Evolutionary conservation across 306 rosid genomes (phyloP), one percentile per base, ranked within the genome.

Genomic region (Dalbergia cultrata): DNA sequence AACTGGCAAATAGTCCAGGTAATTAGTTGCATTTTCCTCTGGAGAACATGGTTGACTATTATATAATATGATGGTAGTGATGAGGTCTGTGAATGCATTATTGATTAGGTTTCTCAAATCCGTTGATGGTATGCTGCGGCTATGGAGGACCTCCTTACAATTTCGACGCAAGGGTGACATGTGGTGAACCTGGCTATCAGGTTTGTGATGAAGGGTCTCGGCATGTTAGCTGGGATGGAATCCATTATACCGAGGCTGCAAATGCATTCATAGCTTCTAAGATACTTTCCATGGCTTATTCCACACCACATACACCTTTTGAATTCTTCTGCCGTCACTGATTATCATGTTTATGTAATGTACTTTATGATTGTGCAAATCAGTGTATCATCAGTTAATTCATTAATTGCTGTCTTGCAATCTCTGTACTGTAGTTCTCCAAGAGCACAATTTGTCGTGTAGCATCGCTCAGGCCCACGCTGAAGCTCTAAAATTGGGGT

Each of bases 61-160:
- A n/a, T 17, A 26, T 61, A 34, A 8, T 54, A 65, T 6, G 8
- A 26, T 49, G 61, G 71, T 54, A 64, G 43, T 82, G 80, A 82
- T 70, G 74, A 12, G 6, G 65, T 82, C 67, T 78, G 61, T 45
- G 17, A 31, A 26, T 43, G 21, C 43, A 16, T 65, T 9, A 67
- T 65, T n/a, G 67, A 60, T 58, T 18, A 95, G 99, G 94, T 84
- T 95, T 95, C 82, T 50, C 94, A 6, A 86, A 81, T 74, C 97
- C 98, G 1, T 81, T 91, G 72, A 90, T 89, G 96, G 94, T 90
- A 44, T 95, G 99, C 74, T 95, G 99, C 43, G 99, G 99, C 13
- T 72, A 12, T 12, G 99, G 99, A 67, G 98, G 99, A 9, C 96
- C 94, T 58, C 98, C 99, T 8, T 93, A 95, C 89, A 95, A 95